Conservation (phyloP, 495 filamentous ascomycete genomes). For the Clohesyomyces aquaticus region DNA sequence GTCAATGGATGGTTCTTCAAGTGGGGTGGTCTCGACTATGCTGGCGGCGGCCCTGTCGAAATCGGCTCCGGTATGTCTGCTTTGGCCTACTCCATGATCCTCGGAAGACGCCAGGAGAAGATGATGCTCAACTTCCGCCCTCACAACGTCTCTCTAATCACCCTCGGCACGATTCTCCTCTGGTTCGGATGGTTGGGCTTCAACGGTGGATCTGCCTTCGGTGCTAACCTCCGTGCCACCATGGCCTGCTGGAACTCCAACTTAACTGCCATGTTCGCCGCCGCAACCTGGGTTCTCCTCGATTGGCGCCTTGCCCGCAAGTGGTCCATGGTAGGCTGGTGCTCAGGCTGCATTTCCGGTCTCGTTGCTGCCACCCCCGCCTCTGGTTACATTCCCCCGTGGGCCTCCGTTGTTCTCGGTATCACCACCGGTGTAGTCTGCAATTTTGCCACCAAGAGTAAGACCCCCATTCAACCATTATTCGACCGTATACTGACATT, state of each 20-base stretch:
- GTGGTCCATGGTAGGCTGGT: slow-evolving; percentile 99
- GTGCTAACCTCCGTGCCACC: slow-evolving; percentile 89
- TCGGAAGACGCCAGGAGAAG: slow-evolving; percentile 95
- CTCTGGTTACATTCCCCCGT: slow-evolving; percentile 72
- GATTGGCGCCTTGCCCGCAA: slow-evolving; percentile 95
- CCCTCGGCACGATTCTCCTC: slow-evolving; percentile 90
- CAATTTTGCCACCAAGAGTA: slow-evolving; percentile 92
- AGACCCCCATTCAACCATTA: slow-evolving; percentile 16
- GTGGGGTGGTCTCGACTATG: slow-evolving; percentile 95
- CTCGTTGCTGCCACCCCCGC: slow-evolving; percentile 56
- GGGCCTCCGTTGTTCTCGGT: slow-evolving; percentile 85
- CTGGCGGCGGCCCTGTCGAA: slow-evolving; percentile 96
- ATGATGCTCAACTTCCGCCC: slow-evolving; percentile 92
- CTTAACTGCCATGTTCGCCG: slow-evolving; percentile 84
- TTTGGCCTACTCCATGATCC: slow-evolving; percentile 91
- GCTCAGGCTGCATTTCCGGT: slow-evolving; percentile 71
- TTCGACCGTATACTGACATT: slow-evolving; percentile 40
- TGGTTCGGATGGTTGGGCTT: slow-evolving; percentile 99
- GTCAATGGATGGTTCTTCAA: slow-evolving; percentile 89
- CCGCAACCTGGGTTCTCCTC: slow-evolving; percentile 87
- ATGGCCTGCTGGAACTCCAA: slow-evolving; percentile 99
- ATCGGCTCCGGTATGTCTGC: slow-evolving; percentile 93
- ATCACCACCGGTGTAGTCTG: slow-evolving; percentile 81
- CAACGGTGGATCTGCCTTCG: slow-evolving; percentile 97
- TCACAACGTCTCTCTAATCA: slow-evolving; percentile 97